Evolutionary conservation across 1,284 basidiomycete species (phyloP), one percentile per base, ranked within the genome.

Genomic region (Malassezia sp.): DNA sequence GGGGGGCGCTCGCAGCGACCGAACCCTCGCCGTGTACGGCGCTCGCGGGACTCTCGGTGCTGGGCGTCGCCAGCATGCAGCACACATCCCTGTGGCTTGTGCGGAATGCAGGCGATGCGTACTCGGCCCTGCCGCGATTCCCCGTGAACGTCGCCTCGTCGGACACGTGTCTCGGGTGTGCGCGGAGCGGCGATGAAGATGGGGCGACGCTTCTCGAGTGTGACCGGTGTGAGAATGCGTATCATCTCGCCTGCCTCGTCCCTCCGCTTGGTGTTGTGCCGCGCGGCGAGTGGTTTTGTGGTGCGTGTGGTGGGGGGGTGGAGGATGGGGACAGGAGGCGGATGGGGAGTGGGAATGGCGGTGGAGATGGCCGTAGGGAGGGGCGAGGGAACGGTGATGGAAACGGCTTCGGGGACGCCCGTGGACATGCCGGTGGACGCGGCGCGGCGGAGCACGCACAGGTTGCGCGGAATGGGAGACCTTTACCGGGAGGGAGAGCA

Each of bases 161-260:
- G 0, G 77, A 81, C 15, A 62, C 76, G 7, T 95, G 89, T 69
- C 72, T 84, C 8, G 75, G 78, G 5, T 95, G 90, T 65, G 71
- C 74, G 32, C 75, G 76, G 52, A 23, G 79, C 79, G 21, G 20
- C 10, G 42, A 38, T 2, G 22, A 72, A 86, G 35, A 89, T 56
- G 88, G 91, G 67, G 87, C 85, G 77, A 85, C 43, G 26, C 42
- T 67, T 44, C 52, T 70, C 26, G 67, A 67, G 42, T 70, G 67
- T 82, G 53, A 51, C 75, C 61, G 59, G 82, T 96, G 89, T 68
- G 89, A 95, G 63, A 77, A 78, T 36, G 85, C 88, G 0, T 93
- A 84, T 68, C 89, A 96, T 68, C 74, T 84, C 11, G 75, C 75
- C 4, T 96, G 89, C 69, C 77, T 91, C 38, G 72, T 75, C 26